These are phyloP conservation scores for Penicillium sp. DNA, from an alignment of 2,329 filamentous ascomycete genomes.

Conservation along the genomic window DNA sequence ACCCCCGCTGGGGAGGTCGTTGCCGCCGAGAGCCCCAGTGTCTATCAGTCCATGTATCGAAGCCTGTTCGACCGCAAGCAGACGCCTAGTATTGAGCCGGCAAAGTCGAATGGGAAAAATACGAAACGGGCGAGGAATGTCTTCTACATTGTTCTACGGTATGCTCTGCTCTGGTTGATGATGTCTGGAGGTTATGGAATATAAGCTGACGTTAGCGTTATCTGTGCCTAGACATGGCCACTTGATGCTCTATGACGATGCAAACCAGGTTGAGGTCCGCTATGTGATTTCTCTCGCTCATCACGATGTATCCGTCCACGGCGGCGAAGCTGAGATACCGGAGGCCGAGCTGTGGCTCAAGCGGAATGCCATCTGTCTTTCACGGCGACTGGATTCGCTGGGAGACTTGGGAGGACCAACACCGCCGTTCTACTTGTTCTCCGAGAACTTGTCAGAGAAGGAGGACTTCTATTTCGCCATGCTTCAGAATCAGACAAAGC, in stretches of 20 bases:
- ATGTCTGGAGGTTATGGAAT: background rate
- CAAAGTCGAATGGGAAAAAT: conserved; percentile 49
- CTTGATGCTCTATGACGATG: conserved; percentile 95
- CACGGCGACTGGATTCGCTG: conserved; percentile 58
- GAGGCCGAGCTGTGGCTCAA: conserved; percentile 97
- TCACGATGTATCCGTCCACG: conserved; percentile 77
- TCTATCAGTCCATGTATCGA: conserved; percentile 97
- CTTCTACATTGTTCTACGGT: conserved; percentile 89
- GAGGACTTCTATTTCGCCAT: conserved; percentile 98
- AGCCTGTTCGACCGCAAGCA: conserved; percentile 86
- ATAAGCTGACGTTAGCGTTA: conserved; percentile 15
- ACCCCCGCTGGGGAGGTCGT: conserved; percentile 78
- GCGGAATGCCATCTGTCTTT: conserved; percentile 80
- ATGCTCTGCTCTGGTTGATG: conserved; percentile 28
- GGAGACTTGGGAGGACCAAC: conserved; percentile 58
- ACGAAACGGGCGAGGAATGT: conserved; percentile 72
- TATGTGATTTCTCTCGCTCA: conserved; percentile 92
- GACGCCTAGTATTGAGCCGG: conserved; percentile 53
- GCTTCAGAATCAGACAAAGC: conserved; percentile 76
- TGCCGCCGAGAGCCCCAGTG: conserved; percentile 79
- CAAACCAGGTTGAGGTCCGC: conserved; percentile 90
- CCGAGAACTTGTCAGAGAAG: conserved; percentile 91
- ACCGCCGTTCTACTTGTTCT: conserved; percentile 91
- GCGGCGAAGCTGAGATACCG: conserved; percentile 71
- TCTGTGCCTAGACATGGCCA: conserved; percentile 70